These are phyloP conservation scores for Osmanthus fragrans DNA, from an alignment of 257 asterid species.

Conservation along the genomic window DNA sequence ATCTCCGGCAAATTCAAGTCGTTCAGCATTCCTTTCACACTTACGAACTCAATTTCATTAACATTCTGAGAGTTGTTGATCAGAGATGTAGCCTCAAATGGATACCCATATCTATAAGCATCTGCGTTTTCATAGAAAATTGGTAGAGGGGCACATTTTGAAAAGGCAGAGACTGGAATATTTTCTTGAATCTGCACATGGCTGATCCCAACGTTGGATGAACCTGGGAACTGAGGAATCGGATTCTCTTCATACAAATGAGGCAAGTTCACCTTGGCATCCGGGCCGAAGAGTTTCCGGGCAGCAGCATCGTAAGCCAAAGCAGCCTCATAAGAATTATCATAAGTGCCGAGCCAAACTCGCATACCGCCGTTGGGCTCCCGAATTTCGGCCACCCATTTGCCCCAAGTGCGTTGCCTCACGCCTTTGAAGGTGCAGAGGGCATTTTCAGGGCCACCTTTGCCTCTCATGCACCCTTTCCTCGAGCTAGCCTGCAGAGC, in stretches of 20 bases:
- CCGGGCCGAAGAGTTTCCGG: slow-evolving; percentile 8
- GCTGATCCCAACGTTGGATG: neutral
- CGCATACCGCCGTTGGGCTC: slow-evolving; percentile 7
- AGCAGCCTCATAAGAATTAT: slow-evolving; percentile 19
- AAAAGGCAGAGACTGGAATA: neutral
- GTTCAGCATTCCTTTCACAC: neutral
- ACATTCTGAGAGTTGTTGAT: neutral
- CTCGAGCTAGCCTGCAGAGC: slow-evolving; percentile 55
- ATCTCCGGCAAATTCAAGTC: slow-evolving; percentile 27
- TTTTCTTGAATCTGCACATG: neutral
- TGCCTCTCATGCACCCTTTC: slow-evolving; percentile 88
- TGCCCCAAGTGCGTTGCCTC: slow-evolving; percentile 86
- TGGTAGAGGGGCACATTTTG: neutral
- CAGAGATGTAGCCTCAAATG: neutral
- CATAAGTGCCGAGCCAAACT: slow-evolving; percentile 19
- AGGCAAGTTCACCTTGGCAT: slow-evolving; percentile 41
- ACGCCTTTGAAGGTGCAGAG: slow-evolving; percentile 79
- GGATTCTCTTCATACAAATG: slow-evolving; percentile 33
- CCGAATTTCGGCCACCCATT: slow-evolving; percentile 27
- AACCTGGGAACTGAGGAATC: neutral
- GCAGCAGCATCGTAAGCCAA: slow-evolving; percentile 33
- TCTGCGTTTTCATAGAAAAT: neutral
- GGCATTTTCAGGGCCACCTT: slow-evolving; percentile 89
- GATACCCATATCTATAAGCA: neutral
- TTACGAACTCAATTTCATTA: neutral